These are phyloP conservation scores for Jatropha curcas DNA, from an alignment of 345 rosid genomes.

Conservation along the genomic window DNA sequence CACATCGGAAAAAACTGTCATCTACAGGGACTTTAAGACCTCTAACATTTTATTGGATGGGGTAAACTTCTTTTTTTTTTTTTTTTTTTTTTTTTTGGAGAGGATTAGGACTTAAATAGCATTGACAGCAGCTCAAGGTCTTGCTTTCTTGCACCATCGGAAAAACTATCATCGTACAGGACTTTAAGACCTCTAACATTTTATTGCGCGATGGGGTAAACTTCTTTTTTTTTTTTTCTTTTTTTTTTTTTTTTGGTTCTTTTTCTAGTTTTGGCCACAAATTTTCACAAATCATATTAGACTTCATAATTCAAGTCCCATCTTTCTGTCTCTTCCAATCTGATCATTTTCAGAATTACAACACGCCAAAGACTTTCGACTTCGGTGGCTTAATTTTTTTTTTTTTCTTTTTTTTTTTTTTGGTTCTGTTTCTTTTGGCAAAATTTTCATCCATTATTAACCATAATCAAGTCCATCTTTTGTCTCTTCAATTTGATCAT, in stretches of 20 bases:
- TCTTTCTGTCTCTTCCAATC: too few relatives aligned
- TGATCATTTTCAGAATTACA: too few relatives aligned
- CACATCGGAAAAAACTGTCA: conserved; percentile 74
- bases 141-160: conserved; percentile 69
- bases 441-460: not conserved
- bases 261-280: too few relatives aligned
- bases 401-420: not conserved
- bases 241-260: too few relatives aligned
- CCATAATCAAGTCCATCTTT: too few relatives aligned
- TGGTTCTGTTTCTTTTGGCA: not conserved
- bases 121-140: conserved; percentile 78
- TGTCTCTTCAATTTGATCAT: not conserved
- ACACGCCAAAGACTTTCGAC: too few relatives aligned
- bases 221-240: too few relatives aligned
- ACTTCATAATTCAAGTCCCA: too few relatives aligned
- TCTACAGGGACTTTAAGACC: conserved; percentile 83
- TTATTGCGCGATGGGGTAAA: conserved; percentile 73
- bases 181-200: conserved; percentile 83
- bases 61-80: conserved; percentile 42
- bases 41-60: conserved; percentile 78
- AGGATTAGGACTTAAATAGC: conserved; percentile 58
- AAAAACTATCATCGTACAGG: conserved; percentile 78
- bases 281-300: too few relatives aligned
- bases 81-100: too few relatives aligned
- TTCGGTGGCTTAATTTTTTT: too few relatives aligned